Base-by-base conservation (phyloP, 495 filamentous ascomycete genomes). In the Xylaria longipes region DNA sequence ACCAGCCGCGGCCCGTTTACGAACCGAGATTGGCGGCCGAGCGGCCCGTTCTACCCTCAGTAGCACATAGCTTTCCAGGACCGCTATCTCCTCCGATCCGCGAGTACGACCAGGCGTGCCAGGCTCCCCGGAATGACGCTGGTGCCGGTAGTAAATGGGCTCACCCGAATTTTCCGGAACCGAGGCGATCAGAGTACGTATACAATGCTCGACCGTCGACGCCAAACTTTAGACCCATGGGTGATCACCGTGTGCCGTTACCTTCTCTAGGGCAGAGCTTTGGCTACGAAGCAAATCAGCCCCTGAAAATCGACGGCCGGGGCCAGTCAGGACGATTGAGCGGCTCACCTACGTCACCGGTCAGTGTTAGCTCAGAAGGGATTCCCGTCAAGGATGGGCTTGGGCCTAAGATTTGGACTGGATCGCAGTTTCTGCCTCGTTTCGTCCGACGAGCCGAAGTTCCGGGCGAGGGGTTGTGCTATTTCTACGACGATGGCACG, bases 401-500 rank as follows among this genome's bases (percentile, higher is more conserved):
- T 46, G 87, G 87, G 8, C 87, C 87, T 31, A 89, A 88, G 80
- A 89, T 89, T 62, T 89, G 87, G 87, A 88, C 86, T 6, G 88
- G 87, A 37, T 87, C 85, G 20, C 86, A 89, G 46, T 89, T 88
- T 66, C 77, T 89, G 43, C 88, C 88, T 52, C 83, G 87, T n/a
- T 89, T 89, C 70, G 85, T 89, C 50, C 79, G 83, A 69, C 83
- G 85, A 43, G 85, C 83, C 25, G 88, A 91, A 69, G 84, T 95
- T 7, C 90, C 91, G 0, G 93, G 92, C 15, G 92, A 97, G 78
- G 94, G 94, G 1, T 76, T 91, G 65, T 96, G 92, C 80, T 97
- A 94, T 77, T 88, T 97, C 68, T 97, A 96, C 78, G 93, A 96
- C 69, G 94, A 96, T 76, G 93, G 93, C 54, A 91, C 89, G 35